Evolutionary conservation across 805 yeast genomes (phyloP).

Genomic region (Diddensiella caesifluorescens): DNA sequence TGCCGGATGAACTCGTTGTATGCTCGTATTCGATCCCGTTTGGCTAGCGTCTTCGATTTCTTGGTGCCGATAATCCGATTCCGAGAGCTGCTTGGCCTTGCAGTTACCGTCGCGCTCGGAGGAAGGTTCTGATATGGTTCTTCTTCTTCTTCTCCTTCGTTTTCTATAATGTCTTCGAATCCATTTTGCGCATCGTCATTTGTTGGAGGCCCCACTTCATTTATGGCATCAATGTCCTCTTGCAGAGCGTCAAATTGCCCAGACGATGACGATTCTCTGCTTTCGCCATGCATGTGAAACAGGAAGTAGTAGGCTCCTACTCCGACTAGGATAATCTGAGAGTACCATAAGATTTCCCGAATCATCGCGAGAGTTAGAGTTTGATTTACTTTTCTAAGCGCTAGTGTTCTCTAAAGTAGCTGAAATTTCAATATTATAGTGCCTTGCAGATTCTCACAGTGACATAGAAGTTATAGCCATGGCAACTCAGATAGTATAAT

Average conservation of each 20-base stretch:
- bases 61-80: constrained; percentile 29
- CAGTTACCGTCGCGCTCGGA: constrained; percentile 2
- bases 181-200: constrained; percentile 4
- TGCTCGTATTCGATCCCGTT: constrained; percentile 30
- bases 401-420: no score
- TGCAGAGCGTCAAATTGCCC: background rate
- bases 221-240: background rate
- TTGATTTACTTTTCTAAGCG: no score
- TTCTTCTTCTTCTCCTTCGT: constrained; percentile 7
- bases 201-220: background rate
- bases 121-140: constrained; percentile 5
- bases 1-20: constrained; percentile 32
- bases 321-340: background rate
- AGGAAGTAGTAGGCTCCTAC: background rate
- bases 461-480: no score
- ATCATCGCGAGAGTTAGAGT: background rate
- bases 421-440: no score
- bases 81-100: constrained; percentile 4
- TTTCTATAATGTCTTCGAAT: background rate
- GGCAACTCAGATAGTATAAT: no score
- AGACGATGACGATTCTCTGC: background rate
- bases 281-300: no score
- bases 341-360: background rate
- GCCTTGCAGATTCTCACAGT: no score
- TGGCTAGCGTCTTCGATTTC: constrained; percentile 32